Conservation (phyloP, 2,329 filamentous ascomycete genomes). For the Eurotiales sp. region DNA sequence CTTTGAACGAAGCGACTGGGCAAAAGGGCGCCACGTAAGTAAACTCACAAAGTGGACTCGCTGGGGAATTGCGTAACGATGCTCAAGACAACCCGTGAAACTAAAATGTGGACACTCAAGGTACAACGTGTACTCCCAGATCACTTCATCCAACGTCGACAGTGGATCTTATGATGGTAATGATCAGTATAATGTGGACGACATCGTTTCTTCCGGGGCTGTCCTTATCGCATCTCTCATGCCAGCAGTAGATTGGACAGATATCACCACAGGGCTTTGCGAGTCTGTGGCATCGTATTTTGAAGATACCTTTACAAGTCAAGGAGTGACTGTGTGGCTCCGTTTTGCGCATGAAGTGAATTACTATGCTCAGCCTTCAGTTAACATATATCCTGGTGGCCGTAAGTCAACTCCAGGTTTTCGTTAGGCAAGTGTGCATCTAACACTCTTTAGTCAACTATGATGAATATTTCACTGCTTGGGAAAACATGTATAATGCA, state of each 20-base stretch:
- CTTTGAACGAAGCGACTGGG: not conserved
- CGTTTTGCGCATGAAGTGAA: constrained; percentile 10
- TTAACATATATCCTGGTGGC: constrained; percentile 7
- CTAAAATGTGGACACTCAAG: not conserved
- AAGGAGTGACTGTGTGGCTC: constrained; percentile 8
- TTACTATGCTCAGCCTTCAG: constrained; percentile 2
- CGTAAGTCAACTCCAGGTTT: not conserved
- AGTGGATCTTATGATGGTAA: constrained; percentile 7
- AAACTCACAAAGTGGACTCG: too few species aligned
- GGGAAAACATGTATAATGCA: constrained; percentile 5
- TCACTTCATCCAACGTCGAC: not conserved
- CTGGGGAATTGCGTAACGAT: too few species aligned
- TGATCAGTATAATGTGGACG: constrained; percentile 5
- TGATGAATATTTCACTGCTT: not conserved
- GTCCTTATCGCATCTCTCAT: constrained; percentile 10
- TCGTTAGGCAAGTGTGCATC: too few species aligned
- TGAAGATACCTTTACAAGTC: constrained; percentile 4
- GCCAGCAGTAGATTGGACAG: constrained; percentile 2
- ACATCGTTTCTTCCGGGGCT: constrained; percentile 8
- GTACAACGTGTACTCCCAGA: constrained; percentile 11
- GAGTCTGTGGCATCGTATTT: constrained; percentile 7
- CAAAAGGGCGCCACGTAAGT: constrained; percentile 7
- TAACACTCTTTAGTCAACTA: not conserved
- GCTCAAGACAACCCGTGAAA: too few species aligned
- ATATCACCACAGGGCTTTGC: not conserved